Evolutionary conservation across 1,284 basidiomycete genomes (phyloP), one percentile per base, ranked within the genome.

Genomic region (Austroboletus novae-zelandiae): DNA sequence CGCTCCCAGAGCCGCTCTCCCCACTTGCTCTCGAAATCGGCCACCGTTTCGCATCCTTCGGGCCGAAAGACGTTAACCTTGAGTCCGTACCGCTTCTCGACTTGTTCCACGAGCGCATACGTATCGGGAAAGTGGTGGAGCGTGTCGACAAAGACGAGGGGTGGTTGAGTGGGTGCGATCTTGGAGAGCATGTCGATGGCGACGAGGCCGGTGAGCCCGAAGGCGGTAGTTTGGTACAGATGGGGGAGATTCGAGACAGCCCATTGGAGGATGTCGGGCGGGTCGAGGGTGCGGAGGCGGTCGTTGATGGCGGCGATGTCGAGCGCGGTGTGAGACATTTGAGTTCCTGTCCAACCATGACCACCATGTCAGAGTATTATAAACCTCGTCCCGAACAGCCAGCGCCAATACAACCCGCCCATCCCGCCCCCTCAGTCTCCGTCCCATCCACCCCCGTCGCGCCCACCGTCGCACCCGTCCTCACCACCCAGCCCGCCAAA

Each of bases 111-210:
- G 40, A 99, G 82, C 56, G 88, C 84, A 59, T 96, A 83, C 6
- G 96, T 99, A 74, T 98, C 93, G 3, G 80, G 76, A 71, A 99
- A 98, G 75, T 99, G 97, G 70, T 98, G 95, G 10, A 99, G 79
- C 0, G 96, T 98, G 74, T 99, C 96, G 66, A 97, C 73, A 74
- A 98, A 97, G 71, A 97, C 94, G 17, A 90, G 76, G 2, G 86
- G 84, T 1, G 89, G 89, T 17, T 34, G 55, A 1, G 29, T 25
- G 4, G 71, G 66, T 13, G 81, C 79, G 55, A 95, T 76, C 68
- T 91, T 91, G 40, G 89, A 88, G 47, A 97, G 80, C 91, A 98
- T 96, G 69, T 95, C 91, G 49, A 92, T 83, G 11, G 92, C 87
- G 47, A 91, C 92, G 35, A 94, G 83, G 10, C 94, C 94, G 0